Evolutionary conservation across 768 basidiomycete genomes (phyloP).

Genomic region (Clavaria fumosa): DNA sequence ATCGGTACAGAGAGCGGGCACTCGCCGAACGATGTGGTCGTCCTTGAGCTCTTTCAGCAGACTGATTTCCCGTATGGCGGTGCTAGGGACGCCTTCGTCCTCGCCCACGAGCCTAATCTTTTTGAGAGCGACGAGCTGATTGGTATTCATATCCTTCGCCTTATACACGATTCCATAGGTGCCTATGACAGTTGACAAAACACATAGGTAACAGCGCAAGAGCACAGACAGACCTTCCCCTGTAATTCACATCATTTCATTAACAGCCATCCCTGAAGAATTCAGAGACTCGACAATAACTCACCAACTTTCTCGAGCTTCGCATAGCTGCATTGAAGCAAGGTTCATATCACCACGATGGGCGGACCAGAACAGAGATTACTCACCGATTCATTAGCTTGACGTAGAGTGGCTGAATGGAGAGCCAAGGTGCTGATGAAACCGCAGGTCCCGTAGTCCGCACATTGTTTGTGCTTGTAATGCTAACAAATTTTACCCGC

Average conservation of each 20-base stretch:
- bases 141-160: constrained; percentile 66
- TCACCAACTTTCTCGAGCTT: constrained; percentile 97
- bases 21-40: constrained; percentile 86
- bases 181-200: constrained; percentile 32
- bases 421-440: no score
- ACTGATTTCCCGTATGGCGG: constrained; percentile 96
- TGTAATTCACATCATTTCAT: constrained; percentile 11
- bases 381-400: constrained; percentile 8
- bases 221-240: constrained; percentile 32
- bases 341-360: no score
- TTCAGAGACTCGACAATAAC: constrained; percentile 20
- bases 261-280: not conserved
- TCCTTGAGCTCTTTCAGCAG: constrained; percentile 93
- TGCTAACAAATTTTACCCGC: no score
- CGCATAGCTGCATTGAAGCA: constrained; percentile 88
- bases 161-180: constrained; percentile 99
- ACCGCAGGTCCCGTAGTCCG: no score
- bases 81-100: constrained; percentile 96
- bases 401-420: no score
- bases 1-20: constrained; percentile 6
- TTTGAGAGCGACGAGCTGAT: constrained; percentile 88
- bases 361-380: not conserved
- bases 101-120: constrained; percentile 98
- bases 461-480: no score
- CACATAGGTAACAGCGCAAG: constrained; percentile 4